Conservation (phyloP, 805 yeast genomes). For the Saturnispora besseyi region DNA sequence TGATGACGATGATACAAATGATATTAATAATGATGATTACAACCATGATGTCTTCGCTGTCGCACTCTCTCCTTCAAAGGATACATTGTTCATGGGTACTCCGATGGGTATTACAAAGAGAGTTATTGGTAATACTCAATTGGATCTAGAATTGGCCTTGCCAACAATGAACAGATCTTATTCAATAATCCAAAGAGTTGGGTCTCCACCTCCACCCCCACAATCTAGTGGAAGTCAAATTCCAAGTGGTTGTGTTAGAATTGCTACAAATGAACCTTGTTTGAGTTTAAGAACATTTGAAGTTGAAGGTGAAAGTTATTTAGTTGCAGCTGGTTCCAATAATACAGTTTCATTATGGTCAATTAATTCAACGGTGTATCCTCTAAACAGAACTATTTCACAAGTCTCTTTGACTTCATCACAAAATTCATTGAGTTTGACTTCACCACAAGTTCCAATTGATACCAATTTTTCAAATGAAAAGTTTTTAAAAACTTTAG, state of each 20-base stretch:
- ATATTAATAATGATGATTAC: conserved; percentile 21
- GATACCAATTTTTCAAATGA: conserved; percentile 29
- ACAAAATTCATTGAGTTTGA: not conserved
- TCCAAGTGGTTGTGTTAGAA: conserved; percentile 21
- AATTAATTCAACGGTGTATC: conserved; percentile 23
- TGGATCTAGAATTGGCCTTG: not conserved
- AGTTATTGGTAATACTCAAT: not conserved
- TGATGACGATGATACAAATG: conserved; percentile 28
- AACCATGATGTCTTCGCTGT: conserved; percentile 47
- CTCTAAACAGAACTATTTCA: not conserved
- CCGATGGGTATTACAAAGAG: conserved; percentile 22
- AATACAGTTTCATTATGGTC: conserved; percentile 71
- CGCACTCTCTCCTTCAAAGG: conserved; percentile 32
- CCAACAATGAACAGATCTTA: not conserved
- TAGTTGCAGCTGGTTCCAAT: conserved; percentile 65
- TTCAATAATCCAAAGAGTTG: not conserved
- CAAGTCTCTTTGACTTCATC: not conserved
- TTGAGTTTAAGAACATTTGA: conserved; percentile 46
- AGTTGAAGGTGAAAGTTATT: conserved; percentile 31
- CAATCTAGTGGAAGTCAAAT: not conserved
- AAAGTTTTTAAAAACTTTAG: conserved; percentile 52
- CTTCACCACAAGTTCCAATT: not conserved
- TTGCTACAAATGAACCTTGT: conserved; percentile 26
- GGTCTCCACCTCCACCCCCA: not conserved
- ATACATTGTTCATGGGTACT: conserved; percentile 53